Base-by-base conservation (phyloP, 495 filamentous ascomycete genomes). In the Lepidopterella palustris region DNA sequence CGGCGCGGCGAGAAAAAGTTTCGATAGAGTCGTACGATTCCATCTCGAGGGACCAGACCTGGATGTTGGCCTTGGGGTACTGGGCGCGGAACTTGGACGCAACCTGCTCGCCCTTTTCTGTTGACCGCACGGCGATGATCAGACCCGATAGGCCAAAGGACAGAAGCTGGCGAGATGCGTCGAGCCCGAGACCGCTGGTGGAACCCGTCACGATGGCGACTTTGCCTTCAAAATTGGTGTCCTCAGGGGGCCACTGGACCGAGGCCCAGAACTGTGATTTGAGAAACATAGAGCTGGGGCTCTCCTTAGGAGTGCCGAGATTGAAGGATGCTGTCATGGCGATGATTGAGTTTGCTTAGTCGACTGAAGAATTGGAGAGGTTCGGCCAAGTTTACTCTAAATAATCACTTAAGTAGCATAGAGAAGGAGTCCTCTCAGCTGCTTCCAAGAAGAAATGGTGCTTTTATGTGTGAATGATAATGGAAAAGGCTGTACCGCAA, bases 11-110 rank as follows among this genome's bases (percentile, higher is more conserved):
- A 6, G 75, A 78, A 52, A 83, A 83, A 4, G 49, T 59, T 54
- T 77, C 70, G 39, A 84, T 77, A 52, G 76, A 80, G 28, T 73
- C 68, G 65, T 79, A 84, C 42, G 62, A 76, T 58, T 61, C 68
- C 75, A 84, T 78, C 49, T 84, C 82, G 0, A 84, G 72, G 42
- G 73, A 69, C 79, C 78, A 82, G 10, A 82, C 74, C 57, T 79
- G 71, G 11, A 81, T 60, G 8, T 73, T 72, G 1, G 70, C 77
- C 2, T 56, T 66, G 45, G 76, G 55, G 9, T 70, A 68, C 21
- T 75, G 78, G 32, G 59, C 62, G 40, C 65, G 65, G 57, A 81
- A 78, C 27, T 82, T 74, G 27, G 76, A 70, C 0, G 59, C 48
- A 8, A 73, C 70, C n/a, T 66, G 62, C 29, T 79, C 62, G 23